Evolutionary conservation across 2,329 filamentous ascomycete genomes (phyloP).

Genomic region (Sphaerulina populicola): DNA sequence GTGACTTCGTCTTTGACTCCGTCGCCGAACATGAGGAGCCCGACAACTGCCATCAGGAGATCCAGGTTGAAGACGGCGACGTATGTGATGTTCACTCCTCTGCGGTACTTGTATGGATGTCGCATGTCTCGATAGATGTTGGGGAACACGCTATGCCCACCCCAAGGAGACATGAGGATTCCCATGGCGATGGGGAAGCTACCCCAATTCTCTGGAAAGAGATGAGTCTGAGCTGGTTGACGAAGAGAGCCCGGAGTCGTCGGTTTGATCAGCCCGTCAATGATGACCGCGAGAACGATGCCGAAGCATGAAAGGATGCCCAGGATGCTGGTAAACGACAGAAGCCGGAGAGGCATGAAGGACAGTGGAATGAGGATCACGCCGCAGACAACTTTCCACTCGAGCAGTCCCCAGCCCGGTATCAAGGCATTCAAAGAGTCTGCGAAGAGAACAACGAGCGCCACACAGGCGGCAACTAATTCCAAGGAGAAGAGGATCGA

Average conservation of each 20-base stretch:
- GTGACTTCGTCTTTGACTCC: constrained; percentile 82
- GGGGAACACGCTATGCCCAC: constrained; percentile 68
- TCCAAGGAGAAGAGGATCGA: constrained; percentile 84
- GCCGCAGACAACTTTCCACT: constrained; percentile 82
- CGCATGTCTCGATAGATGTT: constrained; percentile 74
- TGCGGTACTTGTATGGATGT: constrained; percentile 71
- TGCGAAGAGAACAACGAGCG: constrained; percentile 86
- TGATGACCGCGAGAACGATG: constrained; percentile 74
- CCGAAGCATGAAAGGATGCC: constrained; percentile 85
- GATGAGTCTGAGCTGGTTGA: constrained; percentile 67
- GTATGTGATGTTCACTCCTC: constrained; percentile 71
- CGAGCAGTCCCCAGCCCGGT: constrained; percentile 56
- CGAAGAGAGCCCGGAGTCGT: constrained; percentile 72
- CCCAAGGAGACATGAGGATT: constrained; percentile 76
- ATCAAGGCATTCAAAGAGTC: constrained; percentile 77
- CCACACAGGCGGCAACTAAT: constrained; percentile 78
- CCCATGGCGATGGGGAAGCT: constrained; percentile 83
- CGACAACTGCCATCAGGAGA: constrained; percentile 69
- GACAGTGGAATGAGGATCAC: constrained; percentile 70
- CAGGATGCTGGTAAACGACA: constrained; percentile 85
- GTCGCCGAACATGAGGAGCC: constrained; percentile 91
- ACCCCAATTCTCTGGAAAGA: constrained; percentile 79
- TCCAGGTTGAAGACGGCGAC: constrained; percentile 77
- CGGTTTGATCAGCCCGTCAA: constrained; percentile 79
- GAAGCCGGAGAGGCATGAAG: constrained; percentile 70